Percentiles rank a stretch among this genome's conserved stretches.
Conservation (phyloP, 140 eudicot genomes). For the Flaveria floridana region DNA sequence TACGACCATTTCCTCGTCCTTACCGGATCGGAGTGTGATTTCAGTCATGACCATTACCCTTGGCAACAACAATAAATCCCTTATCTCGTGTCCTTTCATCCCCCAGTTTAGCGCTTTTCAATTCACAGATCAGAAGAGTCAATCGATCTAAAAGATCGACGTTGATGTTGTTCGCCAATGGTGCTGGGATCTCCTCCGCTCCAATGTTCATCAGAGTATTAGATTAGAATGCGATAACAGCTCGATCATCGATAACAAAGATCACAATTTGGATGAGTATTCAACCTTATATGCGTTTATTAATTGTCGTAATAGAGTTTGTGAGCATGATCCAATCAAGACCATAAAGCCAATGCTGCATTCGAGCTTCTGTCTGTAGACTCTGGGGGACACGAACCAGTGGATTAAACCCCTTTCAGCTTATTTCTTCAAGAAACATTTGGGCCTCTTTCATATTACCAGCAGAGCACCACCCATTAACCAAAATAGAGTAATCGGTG, state of each 20-base stretch:
- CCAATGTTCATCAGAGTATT: constrained; percentile 76
- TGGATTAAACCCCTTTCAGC: constrained; percentile 70
- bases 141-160: too few species aligned
- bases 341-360: constrained; percentile 86
- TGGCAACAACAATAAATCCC: too few species aligned
- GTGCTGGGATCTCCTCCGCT: constrained; percentile 64
- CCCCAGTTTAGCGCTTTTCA: too few species aligned
- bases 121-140: too few species aligned
- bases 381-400: constrained; percentile 93
- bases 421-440: constrained; percentile 84
- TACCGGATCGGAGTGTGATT: too few species aligned
- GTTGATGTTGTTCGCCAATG: constrained; percentile 77
- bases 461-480: constrained; percentile 80
- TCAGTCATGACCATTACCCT: too few species aligned
- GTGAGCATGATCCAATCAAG: constrained; percentile 83
- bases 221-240: constrained; percentile 57
- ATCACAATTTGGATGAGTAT: constrained; percentile 20
- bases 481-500: constrained; percentile 53
- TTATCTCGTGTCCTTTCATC: too few species aligned
- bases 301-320: constrained; percentile 74
- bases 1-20: too few species aligned
- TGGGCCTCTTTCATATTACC: constrained; percentile 91
- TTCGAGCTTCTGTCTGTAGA: constrained; percentile 77
- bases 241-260: background rate
- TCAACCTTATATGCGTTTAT: constrained; percentile 56